A percentile compares a stretch with the other conserved stretches of the same genome.
Evolutionary conservation across 2,329 filamentous ascomycete genomes (phyloP).

Genomic region (Rhinocladiella mackenziei): DNA sequence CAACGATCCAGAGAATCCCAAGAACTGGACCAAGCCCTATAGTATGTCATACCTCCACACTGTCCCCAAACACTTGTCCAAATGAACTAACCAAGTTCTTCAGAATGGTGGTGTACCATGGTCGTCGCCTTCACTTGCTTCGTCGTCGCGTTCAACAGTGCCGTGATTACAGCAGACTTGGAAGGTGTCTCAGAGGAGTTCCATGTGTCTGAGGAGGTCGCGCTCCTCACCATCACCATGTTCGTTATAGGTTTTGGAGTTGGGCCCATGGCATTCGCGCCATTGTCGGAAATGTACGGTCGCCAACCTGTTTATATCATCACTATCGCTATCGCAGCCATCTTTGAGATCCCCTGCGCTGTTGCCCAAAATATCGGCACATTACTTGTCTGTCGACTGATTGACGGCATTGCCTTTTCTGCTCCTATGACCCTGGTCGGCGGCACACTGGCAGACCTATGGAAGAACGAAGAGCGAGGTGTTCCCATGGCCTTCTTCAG

Average conservation of each 20-base stretch:
- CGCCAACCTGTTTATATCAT: conserved; percentile 66
- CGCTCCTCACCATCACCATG: conserved; percentile 66
- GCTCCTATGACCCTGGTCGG: conserved; percentile 84
- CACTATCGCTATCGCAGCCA: conserved; percentile 65
- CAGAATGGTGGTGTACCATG: conserved; percentile 60
- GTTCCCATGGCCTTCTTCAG: conserved; percentile 84
- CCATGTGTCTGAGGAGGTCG: conserved; percentile 65
- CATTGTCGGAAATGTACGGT: conserved; percentile 70
- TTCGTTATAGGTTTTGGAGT: conserved; percentile 81
- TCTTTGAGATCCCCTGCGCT: conserved; percentile 78
- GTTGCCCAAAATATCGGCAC: conserved; percentile 72
- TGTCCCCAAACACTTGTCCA: neutral
- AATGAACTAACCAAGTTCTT: conserved; percentile 6
- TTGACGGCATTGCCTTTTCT: conserved; percentile 79
- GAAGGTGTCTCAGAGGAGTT: conserved; percentile 61
- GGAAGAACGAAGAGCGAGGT: conserved; percentile 76
- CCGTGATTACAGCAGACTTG: conserved; percentile 75
- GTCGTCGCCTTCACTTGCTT: conserved; percentile 73
- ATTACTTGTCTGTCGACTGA: conserved; percentile 68
- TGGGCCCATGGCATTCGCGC: conserved; percentile 75
- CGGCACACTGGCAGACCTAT: conserved; percentile 78
- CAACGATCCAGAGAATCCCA: conserved; percentile 72
- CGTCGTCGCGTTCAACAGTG: conserved; percentile 66
- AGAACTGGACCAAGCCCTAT: conserved; percentile 74
- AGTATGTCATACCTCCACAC: conserved; percentile 61